These are phyloP conservation scores for Aspergillus sp. DNA, from an alignment of 2,329 filamentous ascomycete species.

Conservation along the genomic window DNA sequence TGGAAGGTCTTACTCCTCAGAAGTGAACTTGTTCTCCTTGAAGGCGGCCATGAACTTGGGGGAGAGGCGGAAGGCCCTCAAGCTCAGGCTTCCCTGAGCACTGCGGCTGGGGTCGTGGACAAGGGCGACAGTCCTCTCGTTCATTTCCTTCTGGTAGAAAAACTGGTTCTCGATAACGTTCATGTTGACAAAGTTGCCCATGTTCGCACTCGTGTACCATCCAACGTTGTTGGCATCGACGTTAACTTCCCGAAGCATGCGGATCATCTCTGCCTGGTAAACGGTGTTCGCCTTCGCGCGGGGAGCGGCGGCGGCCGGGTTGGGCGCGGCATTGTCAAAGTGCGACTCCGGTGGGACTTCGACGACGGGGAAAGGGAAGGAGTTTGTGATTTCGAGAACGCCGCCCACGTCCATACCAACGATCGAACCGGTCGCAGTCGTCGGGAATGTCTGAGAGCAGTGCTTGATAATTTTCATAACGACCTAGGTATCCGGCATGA, in stretches of 20 bases:
- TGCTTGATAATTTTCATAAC: conserved; percentile 99
- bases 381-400: conserved; percentile 87
- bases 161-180: conserved; percentile 97
- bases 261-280: conserved; percentile 97
- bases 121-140: conserved; percentile 81
- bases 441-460: conserved; percentile 83
- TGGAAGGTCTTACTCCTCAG: conserved; percentile 71
- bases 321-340: conserved; percentile 67
- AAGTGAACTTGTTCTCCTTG: conserved; percentile 97
- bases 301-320: conserved; percentile 81
- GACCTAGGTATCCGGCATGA: conserved; percentile 56
- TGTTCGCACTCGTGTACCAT: conserved; percentile 98
- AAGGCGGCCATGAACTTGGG: conserved; percentile 82
- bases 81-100: conserved; percentile 83
- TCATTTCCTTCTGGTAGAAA: conserved; percentile 90
- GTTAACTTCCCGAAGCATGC: conserved; percentile 93
- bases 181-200: conserved; percentile 96
- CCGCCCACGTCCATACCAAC: conserved; percentile 88
- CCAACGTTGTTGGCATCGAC: conserved; percentile 97
- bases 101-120: conserved; percentile 96
- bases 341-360: conserved; percentile 71
- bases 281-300: conserved; percentile 83
- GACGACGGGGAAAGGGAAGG: conserved; percentile 86
- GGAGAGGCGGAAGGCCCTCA: conserved; percentile 91
- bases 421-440: conserved; percentile 82